These are phyloP conservation scores for Davidsoniella eucalypti DNA, from an alignment of 2,329 filamentous ascomycete genomes.

Conservation along the genomic window DNA sequence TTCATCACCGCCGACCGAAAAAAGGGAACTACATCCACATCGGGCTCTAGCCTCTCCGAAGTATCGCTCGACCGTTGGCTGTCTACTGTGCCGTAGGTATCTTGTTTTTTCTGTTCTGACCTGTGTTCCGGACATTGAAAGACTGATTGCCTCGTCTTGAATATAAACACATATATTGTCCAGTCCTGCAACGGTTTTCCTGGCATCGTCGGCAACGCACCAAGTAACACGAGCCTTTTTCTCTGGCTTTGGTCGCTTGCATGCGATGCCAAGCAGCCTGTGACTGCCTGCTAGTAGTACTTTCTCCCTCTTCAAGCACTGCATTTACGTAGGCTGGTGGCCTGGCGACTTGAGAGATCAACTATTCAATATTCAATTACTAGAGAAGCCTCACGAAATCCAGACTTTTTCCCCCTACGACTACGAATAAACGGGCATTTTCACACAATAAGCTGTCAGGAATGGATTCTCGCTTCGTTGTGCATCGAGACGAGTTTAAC, in stretches of 20 bases:
- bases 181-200: background rate
- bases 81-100: too few species aligned
- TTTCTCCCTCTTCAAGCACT: background rate
- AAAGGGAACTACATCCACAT: too few species aligned
- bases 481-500: conserved; percentile 47
- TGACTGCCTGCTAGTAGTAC: background rate
- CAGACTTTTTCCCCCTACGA: background rate
- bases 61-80: too few species aligned
- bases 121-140: too few species aligned
- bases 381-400: background rate
- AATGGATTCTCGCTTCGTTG: conserved; percentile 48
- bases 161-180: background rate
- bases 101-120: too few species aligned
- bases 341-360: too few species aligned
- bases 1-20: too few species aligned
- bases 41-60: too few species aligned
- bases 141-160: background rate
- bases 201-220: conserved; percentile 7
- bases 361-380: too few species aligned
- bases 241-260: conserved; percentile 9
- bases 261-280: conserved; percentile 10
- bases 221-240: conserved; percentile 1
- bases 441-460: conserved; percentile 18
- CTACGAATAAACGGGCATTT: background rate
- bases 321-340: too few species aligned